Evolutionary conservation across 2,329 filamentous ascomycete species (phyloP), one percentile per base, ranked within the genome.

Genomic region (Fusarium coffeatum): DNA sequence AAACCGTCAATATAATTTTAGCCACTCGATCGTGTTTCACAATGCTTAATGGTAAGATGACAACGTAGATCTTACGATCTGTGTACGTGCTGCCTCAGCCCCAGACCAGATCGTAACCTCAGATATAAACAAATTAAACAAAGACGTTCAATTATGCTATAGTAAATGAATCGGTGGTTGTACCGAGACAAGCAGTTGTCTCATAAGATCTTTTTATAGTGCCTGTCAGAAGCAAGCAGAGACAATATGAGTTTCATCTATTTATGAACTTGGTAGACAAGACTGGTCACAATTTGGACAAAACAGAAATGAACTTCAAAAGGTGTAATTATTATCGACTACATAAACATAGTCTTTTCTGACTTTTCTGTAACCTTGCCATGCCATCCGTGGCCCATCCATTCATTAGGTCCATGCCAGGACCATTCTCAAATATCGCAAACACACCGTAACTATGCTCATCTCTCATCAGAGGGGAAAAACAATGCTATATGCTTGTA

Each of bases 331-430:
- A 74, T 64, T 73, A 60, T 74, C 73, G 72, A 73, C 72, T 70
- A 74, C 61, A 43, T 64, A 27, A 28, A 66, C 30, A 51, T 51
- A 75, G 57, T 75, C 71, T 72, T 75, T 74, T 75, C 64, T 63
- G 59, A 65, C 72, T 75, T 75, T 75, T 75, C 68, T 75, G 59
- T 75, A 75, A 74, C 73, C 73, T 66, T 71, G 56, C 69, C 69
- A 69, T 71, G 51, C 69, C 69, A 69, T 53, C 59, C 71, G 47
- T 66, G 55, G 63, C 60, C 73, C 68, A 34, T 45, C 73, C 68
- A 34, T 45, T 66, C 55, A 66, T 61, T 66, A 55, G 59, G 59
- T 65, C 73, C 72, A 71, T 73, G 56, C 73, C 73, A 69, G 73
- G 72, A 64, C 68, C 64, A 45, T 66, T 41, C 30, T 40, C 49